Base-by-base conservation (phyloP, 2,329 filamentous ascomycete genomes). In the Colletotrichum sublineola region DNA sequence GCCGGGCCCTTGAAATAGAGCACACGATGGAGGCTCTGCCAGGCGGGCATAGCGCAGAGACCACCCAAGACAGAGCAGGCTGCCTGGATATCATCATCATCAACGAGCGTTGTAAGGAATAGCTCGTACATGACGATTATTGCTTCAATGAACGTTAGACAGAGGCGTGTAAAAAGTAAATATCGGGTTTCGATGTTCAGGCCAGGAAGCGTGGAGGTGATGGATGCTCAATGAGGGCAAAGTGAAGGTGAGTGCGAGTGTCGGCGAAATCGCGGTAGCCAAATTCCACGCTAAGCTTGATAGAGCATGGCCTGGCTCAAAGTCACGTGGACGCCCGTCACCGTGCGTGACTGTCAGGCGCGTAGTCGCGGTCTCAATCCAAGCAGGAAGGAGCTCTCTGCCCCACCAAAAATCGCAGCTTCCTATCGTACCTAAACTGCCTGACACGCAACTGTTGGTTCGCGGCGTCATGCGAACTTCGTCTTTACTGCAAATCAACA, bases 21-120 rank as follows among this genome's bases (percentile, higher is more conserved):
- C 11, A 90, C 84, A 20, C 88, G 85, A 50, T 85, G 83, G 31
- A 88, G 74, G 2, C 83, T 81, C 68, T 85, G 83, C 75, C 85
- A 86, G 1, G 88, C 85, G 2, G 82, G 81, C 86, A 89, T 90
- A 76, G 85, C 88, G 72, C 87, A 88, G 73, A 89, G 83, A 24
- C 89, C 89, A 69, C 87, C 84, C 8, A 92, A 80, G 12, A 92
- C 82, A 1, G 86, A 84, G 66, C 86, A 84, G 29, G 86, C 86
- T 69, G 81, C 83, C 61, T 81, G 79, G 46, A 88, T 82, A 75
- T 90, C 87, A 71, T 80, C 82, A 67, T 87, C 84, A 24, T 83
- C 81, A 65, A 92, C 84, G 57, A 85, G 78, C 12, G 87, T 85
- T 5, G 88, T 88, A 69, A 91, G 83, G 75, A 90, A 91, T 24